Conservation (phyloP, 2,329 filamentous ascomycete genomes). For the Fusarium nygamai region DNA sequence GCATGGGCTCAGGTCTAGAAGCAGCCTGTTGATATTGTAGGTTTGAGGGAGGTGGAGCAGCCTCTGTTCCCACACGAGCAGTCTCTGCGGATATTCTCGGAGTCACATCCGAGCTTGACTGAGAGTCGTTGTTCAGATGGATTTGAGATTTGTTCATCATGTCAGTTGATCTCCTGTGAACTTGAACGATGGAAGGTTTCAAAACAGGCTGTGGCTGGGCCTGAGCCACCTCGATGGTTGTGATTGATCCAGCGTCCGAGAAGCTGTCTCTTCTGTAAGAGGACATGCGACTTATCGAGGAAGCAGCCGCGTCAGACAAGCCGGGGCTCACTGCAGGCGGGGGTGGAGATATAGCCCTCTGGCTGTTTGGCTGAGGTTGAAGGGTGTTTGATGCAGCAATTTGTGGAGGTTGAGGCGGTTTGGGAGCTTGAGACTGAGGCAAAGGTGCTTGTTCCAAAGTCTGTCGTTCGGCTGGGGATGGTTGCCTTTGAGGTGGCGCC, state of each 20-base stretch:
- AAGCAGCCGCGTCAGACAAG: constrained; percentile 14
- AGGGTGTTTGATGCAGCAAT: background rate
- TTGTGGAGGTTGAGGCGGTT: background rate
- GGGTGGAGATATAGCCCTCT: background rate
- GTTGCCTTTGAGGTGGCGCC: background rate
- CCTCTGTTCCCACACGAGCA: background rate
- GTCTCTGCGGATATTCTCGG: constrained; percentile 16
- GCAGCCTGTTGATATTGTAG: constrained; percentile 10
- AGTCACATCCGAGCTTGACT: constrained; percentile 16
- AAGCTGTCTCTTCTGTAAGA: constrained; percentile 34
- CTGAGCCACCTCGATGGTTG: constrained; percentile 40
- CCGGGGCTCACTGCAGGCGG: constrained; percentile 28
- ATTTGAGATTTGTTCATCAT: constrained; percentile 23
- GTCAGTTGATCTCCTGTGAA: constrained; percentile 38
- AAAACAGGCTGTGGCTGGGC: constrained; percentile 41
- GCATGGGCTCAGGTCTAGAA: background rate
- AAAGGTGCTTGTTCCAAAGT: background rate
- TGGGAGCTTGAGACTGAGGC: background rate
- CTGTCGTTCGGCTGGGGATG: background rate
- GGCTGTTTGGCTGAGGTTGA: background rate
- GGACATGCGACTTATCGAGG: constrained; percentile 26
- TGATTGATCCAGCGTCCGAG: constrained; percentile 40
- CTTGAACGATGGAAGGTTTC: constrained; percentile 40
- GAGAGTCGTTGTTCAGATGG: background rate
- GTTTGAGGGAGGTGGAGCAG: background rate